Evolutionary conservation across 129 eudicot genomes (phyloP), one percentile per base, ranked within the genome.

Genomic region (Smallanthus sonchifolius): DNA sequence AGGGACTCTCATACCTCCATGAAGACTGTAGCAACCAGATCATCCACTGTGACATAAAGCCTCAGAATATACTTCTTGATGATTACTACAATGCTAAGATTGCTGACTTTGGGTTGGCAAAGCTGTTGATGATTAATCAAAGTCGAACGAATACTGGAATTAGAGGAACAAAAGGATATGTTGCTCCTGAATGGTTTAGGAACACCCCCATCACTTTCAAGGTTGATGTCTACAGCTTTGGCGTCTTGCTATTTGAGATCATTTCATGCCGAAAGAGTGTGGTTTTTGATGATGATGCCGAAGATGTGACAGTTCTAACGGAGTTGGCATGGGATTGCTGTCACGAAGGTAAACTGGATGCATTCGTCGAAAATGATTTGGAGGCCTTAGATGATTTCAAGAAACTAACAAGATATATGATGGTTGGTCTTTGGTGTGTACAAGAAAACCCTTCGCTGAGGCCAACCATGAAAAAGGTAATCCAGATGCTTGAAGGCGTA

Each of bases 21-120:
- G 87, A 86, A 65, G 91, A 84, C 30, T 88, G 95, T 70, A 84
- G 61, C 66, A 82, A 80, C 4, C 91, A 79, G 67, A 86, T 88
- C 77, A 87, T 87, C 52, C 92, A 87, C 42, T 87, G 92, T 28
- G 90, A 88, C 52, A 88, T 88, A 68, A 88, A 88, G 84, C 94
- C 94, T 47, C 87, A 84, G 10, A 87, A 87, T 30, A 78, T 87
- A 59, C 92, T 87, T 74, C 80, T 87, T 45, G 94, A 85, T 69
- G 90, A 85, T 0, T 72, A 79, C 69, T 77, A 17, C 77, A 79
- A 79, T 67, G 83, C 90, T 6, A 49, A 77, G 66, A 86, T 88
- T 36, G 63, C 88, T 30, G 90, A 88, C 43, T 88, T 88, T 45
- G 90, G 95, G 52, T 69, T 88, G 79, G 84, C 91, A 43, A 88